Conservation (phyloP, 2,329 filamentous ascomycete genomes). For the Ceratocystiopsis brevicomis region DNA sequence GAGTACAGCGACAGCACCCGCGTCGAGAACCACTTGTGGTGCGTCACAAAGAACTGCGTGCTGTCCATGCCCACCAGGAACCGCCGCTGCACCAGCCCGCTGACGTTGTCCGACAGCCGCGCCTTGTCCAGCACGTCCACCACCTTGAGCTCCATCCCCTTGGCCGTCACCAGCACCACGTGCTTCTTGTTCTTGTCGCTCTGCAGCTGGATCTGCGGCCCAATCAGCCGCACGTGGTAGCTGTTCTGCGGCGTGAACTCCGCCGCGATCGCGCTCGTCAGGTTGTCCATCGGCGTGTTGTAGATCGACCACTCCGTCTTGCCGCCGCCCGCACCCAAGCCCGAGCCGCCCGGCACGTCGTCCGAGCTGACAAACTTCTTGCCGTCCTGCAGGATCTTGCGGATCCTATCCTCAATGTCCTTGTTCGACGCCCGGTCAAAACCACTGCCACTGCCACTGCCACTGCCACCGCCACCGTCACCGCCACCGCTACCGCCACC, state of each 20-base stretch:
- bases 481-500: not conserved
- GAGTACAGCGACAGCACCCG: conserved; percentile 84
- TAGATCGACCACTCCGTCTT: conserved; percentile 9
- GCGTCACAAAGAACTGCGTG: conserved; percentile 93
- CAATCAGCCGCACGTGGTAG: conserved; percentile 87
- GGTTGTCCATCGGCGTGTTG: conserved; percentile 35
- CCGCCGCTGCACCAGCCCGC: conserved; percentile 81
- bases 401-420: conserved; percentile 68
- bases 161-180: conserved; percentile 88
- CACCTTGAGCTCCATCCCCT: conserved; percentile 95
- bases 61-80: conserved; percentile 95
- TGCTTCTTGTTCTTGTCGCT: conserved; percentile 96
- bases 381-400: conserved; percentile 67
- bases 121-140: conserved; percentile 97
- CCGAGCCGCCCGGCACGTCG: conserved; percentile 11
- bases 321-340: conserved; percentile 5
- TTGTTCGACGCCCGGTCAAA: conserved; percentile 38
- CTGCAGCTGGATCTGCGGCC: conserved; percentile 92
- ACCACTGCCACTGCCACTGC: not conserved
- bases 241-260: conserved; percentile 85
- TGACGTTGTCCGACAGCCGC: conserved; percentile 78
- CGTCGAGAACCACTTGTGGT: conserved; percentile 72
- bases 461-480: not conserved
- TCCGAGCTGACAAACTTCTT: conserved; percentile 65
- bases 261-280: conserved; percentile 58